A percentile compares a stretch with the other conserved stretches of the same genome.
Conservation (phyloP, 2,329 filamentous ascomycete species). For the Triangularia verruculosa region DNA sequence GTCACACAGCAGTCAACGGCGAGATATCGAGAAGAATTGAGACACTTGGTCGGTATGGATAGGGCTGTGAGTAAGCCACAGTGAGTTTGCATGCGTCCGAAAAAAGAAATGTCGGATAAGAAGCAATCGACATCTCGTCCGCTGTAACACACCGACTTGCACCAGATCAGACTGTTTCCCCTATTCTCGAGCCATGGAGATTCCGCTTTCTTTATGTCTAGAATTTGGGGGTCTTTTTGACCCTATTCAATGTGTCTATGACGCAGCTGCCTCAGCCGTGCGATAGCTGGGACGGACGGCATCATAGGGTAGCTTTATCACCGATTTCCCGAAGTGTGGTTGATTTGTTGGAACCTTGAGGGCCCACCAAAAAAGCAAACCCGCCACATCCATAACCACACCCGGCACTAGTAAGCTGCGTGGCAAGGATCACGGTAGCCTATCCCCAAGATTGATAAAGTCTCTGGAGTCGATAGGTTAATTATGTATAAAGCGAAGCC, state of each 20-base stretch:
- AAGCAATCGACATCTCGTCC: background rate
- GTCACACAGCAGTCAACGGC: background rate
- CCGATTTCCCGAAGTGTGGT: background rate
- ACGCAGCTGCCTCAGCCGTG: background rate
- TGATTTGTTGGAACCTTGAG: background rate
- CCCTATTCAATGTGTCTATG: background rate
- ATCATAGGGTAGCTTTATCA: background rate
- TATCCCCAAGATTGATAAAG: background rate
- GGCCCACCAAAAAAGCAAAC: background rate
- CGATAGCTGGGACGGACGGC: background rate
- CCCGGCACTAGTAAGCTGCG: background rate
- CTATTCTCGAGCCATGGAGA: background rate
- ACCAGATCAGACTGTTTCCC: background rate
- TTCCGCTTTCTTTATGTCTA: background rate
- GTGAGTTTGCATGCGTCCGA: background rate
- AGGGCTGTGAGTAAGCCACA: slow-evolving; percentile 6
- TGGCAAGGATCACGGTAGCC: background rate
- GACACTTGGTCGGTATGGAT: background rate
- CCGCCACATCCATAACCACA: background rate
- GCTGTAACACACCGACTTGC: background rate
- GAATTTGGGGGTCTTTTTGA: background rate
- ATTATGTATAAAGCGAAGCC: background rate
- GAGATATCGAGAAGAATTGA: background rate
- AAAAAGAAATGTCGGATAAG: background rate
- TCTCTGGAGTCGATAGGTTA: background rate